Percentiles rank a stretch among this genome's conserved stretches.
These are phyloP conservation scores for Blepharisma stoltei DNA, from an alignment of 73 alveolate genomes.

Conservation along the genomic window DNA sequence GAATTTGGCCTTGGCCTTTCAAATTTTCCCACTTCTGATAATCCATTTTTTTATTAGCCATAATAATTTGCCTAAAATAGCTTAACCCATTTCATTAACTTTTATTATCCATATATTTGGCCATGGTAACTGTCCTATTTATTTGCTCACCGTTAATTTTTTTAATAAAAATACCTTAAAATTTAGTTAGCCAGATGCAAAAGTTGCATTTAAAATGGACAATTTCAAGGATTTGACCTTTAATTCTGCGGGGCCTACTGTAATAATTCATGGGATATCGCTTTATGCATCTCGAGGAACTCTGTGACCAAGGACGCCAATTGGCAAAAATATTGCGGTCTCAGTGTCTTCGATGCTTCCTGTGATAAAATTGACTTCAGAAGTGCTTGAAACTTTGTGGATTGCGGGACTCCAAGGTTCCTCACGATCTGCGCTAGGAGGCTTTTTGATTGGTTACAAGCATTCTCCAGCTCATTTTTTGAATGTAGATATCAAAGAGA, in stretches of 20 bases:
- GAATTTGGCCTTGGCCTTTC: no score
- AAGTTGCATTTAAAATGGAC: no score
- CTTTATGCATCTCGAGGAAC: not conserved
- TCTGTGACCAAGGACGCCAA: not conserved
- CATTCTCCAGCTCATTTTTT: conserved; percentile 1
- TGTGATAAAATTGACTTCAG: not conserved
- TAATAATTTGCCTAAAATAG: no score
- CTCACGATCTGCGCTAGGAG: not conserved
- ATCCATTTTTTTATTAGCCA: no score
- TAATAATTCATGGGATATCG: not conserved
- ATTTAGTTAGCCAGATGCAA: no score
- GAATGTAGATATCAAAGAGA: not conserved
- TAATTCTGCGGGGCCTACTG: not conserved
- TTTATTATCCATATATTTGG: no score
- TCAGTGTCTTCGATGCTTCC: not conserved
- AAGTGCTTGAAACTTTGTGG: not conserved
- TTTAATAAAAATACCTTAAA: no score
- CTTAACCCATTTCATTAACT: no score
- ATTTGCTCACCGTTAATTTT: no score
- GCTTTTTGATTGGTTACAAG: not conserved
- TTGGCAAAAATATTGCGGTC: not conserved
- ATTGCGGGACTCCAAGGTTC: not conserved
- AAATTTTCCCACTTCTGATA: no score
- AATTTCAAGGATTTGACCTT: no score
- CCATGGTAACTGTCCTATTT: no score